Evolutionary conservation across 2,329 filamentous ascomycete species (phyloP), one percentile per base, ranked within the genome.

Genomic region (Ascomycota sp.): DNA sequence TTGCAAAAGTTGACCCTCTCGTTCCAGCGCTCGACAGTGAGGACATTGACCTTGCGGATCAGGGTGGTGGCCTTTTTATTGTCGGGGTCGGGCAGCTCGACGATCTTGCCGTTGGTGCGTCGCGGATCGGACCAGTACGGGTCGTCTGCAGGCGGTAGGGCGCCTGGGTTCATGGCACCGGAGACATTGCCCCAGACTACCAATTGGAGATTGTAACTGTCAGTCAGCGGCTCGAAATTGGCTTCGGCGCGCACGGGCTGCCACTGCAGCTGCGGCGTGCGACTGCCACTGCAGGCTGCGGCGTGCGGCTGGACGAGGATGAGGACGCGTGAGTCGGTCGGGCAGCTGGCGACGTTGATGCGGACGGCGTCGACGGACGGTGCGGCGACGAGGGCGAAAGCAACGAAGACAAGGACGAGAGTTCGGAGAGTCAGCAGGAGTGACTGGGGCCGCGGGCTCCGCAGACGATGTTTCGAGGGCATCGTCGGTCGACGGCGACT

Each of bases 161-260:
- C 35, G n/a, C 58, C 55, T 9, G 53, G 45, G 3, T 61, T 59
- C 27, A 65, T 61, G 30, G 75, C 69, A 28, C 89, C 89, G 7
- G 75, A 79, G 20, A 95, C 82, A 51, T 95, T 94, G 30, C 85
- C 86, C 58, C 82, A 95, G 28, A 93, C 66, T 2, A 73, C 89
- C 32, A 94, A 58, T 37, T 68, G 71, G 29, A 98, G 61, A 25
- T 63, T 68, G 45, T 85, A 70, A 30, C 56, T 62, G 4, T 65
- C 48, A 37, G 65, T 55, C 10, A 56, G 50, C 20, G 65, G 61
- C 42, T 81, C 65, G 57, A 92, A 92, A 13, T 57, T 55, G 33
- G 80, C 86, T 42, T 79, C 72, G 33, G 89, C 68, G 40, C 67
- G 72, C 23, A 75, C 51, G 3, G 89, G 85, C 9, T 71, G 61